phyloP scores from a whole-genome alignment of 306 rosid species.

The Canavalia gladiata region DNA sequence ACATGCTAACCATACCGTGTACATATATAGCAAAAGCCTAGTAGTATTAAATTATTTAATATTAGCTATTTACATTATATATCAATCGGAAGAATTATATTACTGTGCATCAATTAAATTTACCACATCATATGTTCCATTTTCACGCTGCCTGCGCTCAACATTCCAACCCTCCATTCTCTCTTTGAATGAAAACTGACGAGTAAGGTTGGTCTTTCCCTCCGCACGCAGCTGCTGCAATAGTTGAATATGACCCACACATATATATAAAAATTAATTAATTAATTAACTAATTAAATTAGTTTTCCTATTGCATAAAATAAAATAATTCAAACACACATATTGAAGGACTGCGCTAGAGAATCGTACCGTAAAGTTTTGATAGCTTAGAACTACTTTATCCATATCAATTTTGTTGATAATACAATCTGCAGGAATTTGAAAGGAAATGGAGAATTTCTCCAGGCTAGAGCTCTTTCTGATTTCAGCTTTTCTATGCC shows the following conservation, averaged over 20 bases:
- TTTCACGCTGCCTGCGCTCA: conserved; percentile 20
- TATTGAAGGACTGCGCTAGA: not conserved
- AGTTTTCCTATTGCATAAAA: no score
- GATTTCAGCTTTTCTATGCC: not conserved
- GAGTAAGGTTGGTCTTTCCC: not conserved
- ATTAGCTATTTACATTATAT: no score
- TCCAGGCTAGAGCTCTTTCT: not conserved
- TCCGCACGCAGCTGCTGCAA: not conserved
- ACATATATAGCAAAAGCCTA: no score
- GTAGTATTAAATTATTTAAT: no score
- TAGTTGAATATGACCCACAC: not conserved
- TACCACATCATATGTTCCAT: conserved; percentile 9
- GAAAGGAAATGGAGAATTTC: not conserved
- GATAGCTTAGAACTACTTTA: conserved; percentile 6
- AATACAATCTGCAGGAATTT: conserved; percentile 21
- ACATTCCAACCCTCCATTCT: conserved; percentile 27
- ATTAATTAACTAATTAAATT: not conserved
- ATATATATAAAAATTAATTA: no score
- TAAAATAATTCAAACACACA: no score
- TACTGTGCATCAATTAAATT: not conserved
- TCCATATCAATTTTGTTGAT: conserved; percentile 18
- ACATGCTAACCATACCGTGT: no score
- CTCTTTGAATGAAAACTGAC: conserved; percentile 21
- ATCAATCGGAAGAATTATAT: no score
- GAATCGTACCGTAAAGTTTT: not conserved